Evolutionary conservation across 768 basidiomycete species (phyloP).

Genomic region (Hericium erinaceus): DNA sequence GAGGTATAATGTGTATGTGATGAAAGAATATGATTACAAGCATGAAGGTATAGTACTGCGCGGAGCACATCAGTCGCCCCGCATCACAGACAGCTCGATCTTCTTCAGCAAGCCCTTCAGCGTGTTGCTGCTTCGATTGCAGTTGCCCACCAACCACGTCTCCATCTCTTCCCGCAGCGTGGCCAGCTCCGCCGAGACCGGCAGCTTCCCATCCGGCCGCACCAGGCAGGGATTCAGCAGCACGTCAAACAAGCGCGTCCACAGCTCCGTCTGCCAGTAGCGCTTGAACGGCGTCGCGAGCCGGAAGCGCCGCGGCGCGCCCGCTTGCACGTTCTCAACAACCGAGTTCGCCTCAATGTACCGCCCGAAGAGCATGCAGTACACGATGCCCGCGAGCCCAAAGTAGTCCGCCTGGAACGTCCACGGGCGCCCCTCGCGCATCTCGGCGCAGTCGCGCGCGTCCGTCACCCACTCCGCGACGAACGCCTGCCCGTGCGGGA

Average conservation of each 20-base stretch:
- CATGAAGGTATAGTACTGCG: neutral
- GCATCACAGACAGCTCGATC: constrained; percentile 48
- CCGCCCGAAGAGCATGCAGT: constrained; percentile 94
- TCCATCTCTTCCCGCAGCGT: constrained; percentile 76
- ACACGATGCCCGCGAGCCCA: constrained; percentile 89
- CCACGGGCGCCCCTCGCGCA: constrained; percentile 78
- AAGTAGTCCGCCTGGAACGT: constrained; percentile 94
- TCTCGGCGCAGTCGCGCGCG: constrained; percentile 86
- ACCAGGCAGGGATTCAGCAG: constrained; percentile 75
- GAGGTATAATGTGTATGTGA: neutral
- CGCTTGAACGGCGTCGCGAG: constrained; percentile 76
- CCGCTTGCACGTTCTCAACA: constrained; percentile 18
- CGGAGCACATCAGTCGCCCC: constrained; percentile 17
- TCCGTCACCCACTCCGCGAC: constrained; percentile 85
- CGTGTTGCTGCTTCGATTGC: constrained; percentile 74
- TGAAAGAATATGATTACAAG: neutral
- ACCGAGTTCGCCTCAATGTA: constrained; percentile 77
- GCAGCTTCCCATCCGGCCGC: constrained; percentile 49
- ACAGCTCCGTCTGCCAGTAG: constrained; percentile 90
- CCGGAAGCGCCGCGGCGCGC: constrained; percentile 34
- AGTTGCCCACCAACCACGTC: constrained; percentile 75
- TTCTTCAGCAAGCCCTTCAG: constrained; percentile 79
- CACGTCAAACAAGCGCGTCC: constrained; percentile 76
- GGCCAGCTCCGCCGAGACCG: constrained; percentile 61
- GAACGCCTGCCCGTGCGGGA: constrained; percentile 73